Evolutionary conservation across 257 asterid species (phyloP).

Genomic region (Eucommia ulmoides): DNA sequence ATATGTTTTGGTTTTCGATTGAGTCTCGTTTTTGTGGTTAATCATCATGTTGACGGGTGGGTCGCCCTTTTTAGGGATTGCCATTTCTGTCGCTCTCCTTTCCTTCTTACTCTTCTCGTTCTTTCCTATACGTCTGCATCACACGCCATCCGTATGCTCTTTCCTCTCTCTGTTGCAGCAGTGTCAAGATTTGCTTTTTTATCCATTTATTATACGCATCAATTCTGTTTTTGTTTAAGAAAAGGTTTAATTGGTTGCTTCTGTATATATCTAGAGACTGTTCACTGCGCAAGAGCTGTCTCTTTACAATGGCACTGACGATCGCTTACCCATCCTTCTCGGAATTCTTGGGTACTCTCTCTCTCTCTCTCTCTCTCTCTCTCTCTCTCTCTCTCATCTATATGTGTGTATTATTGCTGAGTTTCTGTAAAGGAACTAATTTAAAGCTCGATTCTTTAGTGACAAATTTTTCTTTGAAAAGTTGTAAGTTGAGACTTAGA

Average conservation of each 20-base stretch:
- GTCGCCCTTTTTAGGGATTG: conserved; percentile 55
- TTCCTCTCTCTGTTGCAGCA: too few species aligned
- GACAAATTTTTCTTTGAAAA: too few species aligned
- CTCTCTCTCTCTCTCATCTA: too few species aligned
- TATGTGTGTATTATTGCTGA: too few species aligned
- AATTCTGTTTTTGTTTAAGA: background rate
- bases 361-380: background rate
- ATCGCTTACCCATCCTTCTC: conserved; percentile 59
- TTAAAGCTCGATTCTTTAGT: too few species aligned
- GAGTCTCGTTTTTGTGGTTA: too few species aligned
- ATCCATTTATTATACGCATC: background rate
- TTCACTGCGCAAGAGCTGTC: conserved; percentile 53
- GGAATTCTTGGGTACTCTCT: conserved; percentile 58
- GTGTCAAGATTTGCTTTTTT: background rate
- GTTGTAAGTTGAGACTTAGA: too few species aligned
- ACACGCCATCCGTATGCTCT: conserved; percentile 7
- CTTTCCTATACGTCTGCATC: conserved; percentile 18
- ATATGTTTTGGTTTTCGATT: too few species aligned
- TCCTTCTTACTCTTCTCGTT: conserved; percentile 35
- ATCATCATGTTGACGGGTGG: conserved; percentile 43
- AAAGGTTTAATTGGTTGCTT: background rate
- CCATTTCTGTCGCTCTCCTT: conserved; percentile 41
- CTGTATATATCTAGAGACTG: conserved; percentile 25
- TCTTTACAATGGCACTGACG: conserved; percentile 59
- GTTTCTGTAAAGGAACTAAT: too few species aligned